Conservation (phyloP, 495 filamentous ascomycete species). For the Hyphodiscus hymeniophilus region DNA sequence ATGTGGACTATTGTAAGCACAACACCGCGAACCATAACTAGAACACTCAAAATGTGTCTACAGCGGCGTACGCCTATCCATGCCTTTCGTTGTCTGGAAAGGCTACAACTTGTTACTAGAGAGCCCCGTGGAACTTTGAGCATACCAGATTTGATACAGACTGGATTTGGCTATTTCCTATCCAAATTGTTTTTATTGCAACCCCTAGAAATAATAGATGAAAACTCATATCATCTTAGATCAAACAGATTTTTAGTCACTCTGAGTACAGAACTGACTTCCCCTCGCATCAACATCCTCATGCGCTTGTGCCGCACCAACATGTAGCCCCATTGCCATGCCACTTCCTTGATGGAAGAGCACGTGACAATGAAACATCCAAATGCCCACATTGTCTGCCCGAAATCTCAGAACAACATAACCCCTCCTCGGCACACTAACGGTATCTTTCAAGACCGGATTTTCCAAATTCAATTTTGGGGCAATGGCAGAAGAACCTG, state of each 20-base stretch:
- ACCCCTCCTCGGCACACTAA: slow-evolving; percentile 45
- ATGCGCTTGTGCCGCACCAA: slow-evolving; percentile 3
- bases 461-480: slow-evolving; percentile 24
- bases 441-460: slow-evolving; percentile 48
- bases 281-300: background rate
- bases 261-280: background rate
- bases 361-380: slow-evolving; percentile 76
- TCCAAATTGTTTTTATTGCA: too few relatives aligned
- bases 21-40: slow-evolving; percentile 8
- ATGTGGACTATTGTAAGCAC: slow-evolving; percentile 11
- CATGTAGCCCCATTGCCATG: slow-evolving; percentile 51
- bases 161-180: too few relatives aligned
- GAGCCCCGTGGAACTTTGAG: too few relatives aligned
- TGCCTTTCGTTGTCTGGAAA: too few relatives aligned
- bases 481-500: slow-evolving; percentile 35
- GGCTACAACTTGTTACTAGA: too few relatives aligned
- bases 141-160: too few relatives aligned
- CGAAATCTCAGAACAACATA: slow-evolving; percentile 51
- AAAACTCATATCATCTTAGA: too few relatives aligned
- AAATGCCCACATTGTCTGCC: slow-evolving; percentile 67
- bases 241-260: too few relatives aligned
- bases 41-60: too few relatives aligned
- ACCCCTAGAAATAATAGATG: too few relatives aligned
- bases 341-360: slow-evolving; percentile 75
- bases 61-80: too few relatives aligned